Evolutionary conservation across 139 green algal species (phyloP).

Genomic region (Tetraselmis chui): DNA sequence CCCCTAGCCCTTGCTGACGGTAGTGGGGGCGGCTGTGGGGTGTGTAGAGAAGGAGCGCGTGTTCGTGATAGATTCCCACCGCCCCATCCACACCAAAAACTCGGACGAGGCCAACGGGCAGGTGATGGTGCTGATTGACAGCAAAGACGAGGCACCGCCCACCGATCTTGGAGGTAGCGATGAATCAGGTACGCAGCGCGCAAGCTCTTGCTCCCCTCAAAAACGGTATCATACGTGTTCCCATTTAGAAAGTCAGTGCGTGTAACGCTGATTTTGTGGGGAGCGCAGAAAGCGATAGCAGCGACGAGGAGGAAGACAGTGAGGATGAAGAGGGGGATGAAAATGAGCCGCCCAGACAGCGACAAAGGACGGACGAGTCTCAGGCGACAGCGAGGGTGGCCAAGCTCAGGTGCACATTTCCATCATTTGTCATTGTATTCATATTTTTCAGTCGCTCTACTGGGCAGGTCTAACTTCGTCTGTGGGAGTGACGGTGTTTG

Average conservation of each 20-base stretch:
- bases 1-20: too few relatives aligned
- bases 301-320: constrained; percentile 11
- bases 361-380: constrained; percentile 5
- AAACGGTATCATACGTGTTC: too few relatives aligned
- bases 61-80: constrained; percentile 75
- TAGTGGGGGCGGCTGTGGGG: too few relatives aligned
- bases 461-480: too few relatives aligned
- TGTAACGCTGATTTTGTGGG: too few relatives aligned
- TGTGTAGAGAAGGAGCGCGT: constrained; percentile 48
- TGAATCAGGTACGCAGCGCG: too few relatives aligned
- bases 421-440: too few relatives aligned
- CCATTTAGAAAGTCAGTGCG: too few relatives aligned
- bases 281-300: neutral
- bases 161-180: neutral
- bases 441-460: too few relatives aligned
- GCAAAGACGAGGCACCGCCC: constrained; percentile 9
- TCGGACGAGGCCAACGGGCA: constrained; percentile 15
- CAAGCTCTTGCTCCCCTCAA: too few relatives aligned
- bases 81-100: constrained; percentile 28
- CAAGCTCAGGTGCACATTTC: neutral
- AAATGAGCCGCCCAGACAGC: neutral
- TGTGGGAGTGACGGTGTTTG: too few relatives aligned
- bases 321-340: constrained; percentile 13
- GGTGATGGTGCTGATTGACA: constrained; percentile 9
- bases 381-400: neutral